Conservation (phyloP, 176 grass and related monocot species). For the Elymus sibiricus region DNA sequence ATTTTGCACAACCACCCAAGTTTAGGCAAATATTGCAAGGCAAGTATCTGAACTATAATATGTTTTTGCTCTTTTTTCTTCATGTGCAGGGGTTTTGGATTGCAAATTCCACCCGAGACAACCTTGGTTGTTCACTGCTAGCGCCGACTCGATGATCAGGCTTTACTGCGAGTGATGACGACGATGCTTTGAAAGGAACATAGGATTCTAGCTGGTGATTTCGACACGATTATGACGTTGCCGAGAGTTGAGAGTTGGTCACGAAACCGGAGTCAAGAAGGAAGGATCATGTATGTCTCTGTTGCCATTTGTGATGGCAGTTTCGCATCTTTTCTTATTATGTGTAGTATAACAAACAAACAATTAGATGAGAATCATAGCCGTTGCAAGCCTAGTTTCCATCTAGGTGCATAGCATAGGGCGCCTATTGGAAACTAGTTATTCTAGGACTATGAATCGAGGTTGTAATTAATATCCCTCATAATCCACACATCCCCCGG, state of each 20-base stretch:
- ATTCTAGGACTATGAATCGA: too few species aligned
- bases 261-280: background rate
- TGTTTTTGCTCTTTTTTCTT: background rate
- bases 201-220: background rate
- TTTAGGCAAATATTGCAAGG: background rate
- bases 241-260: background rate
- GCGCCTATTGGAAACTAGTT: too few species aligned
- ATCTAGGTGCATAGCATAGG: too few species aligned
- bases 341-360: background rate
- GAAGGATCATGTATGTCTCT: background rate
- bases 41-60: background rate
- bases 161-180: constrained; percentile 72
- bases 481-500: too few species aligned
- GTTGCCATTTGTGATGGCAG: background rate
- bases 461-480: too few species aligned
- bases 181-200: background rate
- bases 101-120: constrained; percentile 93
- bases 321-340: background rate
- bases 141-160: constrained; percentile 66
- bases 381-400: too few species aligned
- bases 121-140: constrained; percentile 89
- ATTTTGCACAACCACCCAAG: background rate
- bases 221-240: background rate
- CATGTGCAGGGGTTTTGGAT: constrained; percentile 64
- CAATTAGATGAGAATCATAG: background rate